phyloP scores from a whole-genome alignment of 202 grass and related monocot species.

The Digitaria exilis region DNA sequence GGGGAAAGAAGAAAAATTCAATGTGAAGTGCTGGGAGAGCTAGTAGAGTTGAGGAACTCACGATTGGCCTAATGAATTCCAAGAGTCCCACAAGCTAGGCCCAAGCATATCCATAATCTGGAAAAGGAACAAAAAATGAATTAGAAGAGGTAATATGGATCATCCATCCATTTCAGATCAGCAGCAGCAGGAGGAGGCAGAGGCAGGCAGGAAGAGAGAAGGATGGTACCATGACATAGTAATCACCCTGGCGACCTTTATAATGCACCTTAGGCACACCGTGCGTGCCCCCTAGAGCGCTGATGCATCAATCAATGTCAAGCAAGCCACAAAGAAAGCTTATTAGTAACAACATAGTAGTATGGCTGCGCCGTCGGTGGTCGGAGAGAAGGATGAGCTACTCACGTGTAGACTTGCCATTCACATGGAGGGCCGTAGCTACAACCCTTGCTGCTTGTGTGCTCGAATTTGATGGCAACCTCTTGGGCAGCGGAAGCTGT shows the following conservation, averaged over 20 bases:
- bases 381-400: neutral
- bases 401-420: conserved; percentile 83
- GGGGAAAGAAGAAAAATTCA: neutral
- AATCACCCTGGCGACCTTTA: conserved; percentile 81
- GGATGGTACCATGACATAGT: conserved; percentile 75
- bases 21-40: neutral
- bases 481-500: conserved; percentile 61
- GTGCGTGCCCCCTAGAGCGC: conserved; percentile 68
- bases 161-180: neutral
- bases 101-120: conserved; percentile 90
- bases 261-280: conserved; percentile 83
- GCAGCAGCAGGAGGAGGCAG: neutral
- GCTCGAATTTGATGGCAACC: conserved; percentile 85
- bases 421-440: conserved; percentile 70
- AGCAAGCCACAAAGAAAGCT: conserved; percentile 17
- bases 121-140: neutral
- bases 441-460: conserved; percentile 75
- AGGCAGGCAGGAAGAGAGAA: neutral
- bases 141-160: neutral
- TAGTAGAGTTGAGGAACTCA: conserved; percentile 41
- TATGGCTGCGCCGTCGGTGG: neutral
- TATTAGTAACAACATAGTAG: neutral
- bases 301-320: conserved; percentile 22
- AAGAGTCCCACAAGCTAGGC: conserved; percentile 83
- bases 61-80: conserved; percentile 72